These are phyloP conservation scores for Elsinoe necatrix DNA, from an alignment of 2,329 filamentous ascomycete genomes.

Conservation along the genomic window DNA sequence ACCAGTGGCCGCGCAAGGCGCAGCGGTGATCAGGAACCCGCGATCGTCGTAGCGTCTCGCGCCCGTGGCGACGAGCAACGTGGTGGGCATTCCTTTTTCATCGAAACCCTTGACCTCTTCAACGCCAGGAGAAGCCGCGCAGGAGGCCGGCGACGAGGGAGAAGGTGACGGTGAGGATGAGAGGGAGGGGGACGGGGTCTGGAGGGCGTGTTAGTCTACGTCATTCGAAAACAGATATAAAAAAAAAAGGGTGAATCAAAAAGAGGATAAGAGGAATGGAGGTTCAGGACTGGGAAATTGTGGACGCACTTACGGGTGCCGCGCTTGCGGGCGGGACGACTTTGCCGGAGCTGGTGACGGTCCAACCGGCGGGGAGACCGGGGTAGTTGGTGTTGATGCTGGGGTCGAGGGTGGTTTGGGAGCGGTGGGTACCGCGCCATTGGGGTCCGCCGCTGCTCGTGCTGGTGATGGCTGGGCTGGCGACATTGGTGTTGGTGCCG, in stretches of 20 bases:
- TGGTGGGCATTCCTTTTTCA: slow-evolving; percentile 43
- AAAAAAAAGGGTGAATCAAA: slow-evolving; percentile 12
- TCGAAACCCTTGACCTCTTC: slow-evolving; percentile 41
- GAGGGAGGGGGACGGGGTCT: slow-evolving; percentile 45
- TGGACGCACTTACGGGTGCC: slow-evolving; percentile 55
- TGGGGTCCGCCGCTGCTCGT: slow-evolving; percentile 56
- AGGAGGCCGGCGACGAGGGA: slow-evolving; percentile 37
- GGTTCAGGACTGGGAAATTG: slow-evolving; percentile 18
- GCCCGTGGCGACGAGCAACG: slow-evolving; percentile 34
- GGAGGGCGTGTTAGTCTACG: slow-evolving; percentile 24
- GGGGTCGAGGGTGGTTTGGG: slow-evolving; percentile 30
- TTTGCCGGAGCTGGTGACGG: slow-evolving; percentile 66
- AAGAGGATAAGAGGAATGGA: slow-evolving; percentile 15
- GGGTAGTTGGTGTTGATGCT: slow-evolving; percentile 38
- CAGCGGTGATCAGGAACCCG: slow-evolving; percentile 33
- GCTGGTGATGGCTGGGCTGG: slow-evolving; percentile 55
- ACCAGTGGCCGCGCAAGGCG: neutral
- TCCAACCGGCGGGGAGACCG: slow-evolving; percentile 70
- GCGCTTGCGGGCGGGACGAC: slow-evolving; percentile 61
- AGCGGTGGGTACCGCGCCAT: slow-evolving; percentile 52
- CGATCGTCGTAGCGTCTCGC: slow-evolving; percentile 37
- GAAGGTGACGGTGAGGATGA: slow-evolving; percentile 46
- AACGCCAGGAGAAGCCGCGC: slow-evolving; percentile 35
- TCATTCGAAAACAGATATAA: slow-evolving; percentile 15
- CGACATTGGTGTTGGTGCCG: slow-evolving; percentile 44